Percentiles rank a stretch among this genome's conserved stretches.
phyloP scores from a whole-genome alignment of 2,329 filamentous ascomycete species.

The Passalora sequoiae region DNA sequence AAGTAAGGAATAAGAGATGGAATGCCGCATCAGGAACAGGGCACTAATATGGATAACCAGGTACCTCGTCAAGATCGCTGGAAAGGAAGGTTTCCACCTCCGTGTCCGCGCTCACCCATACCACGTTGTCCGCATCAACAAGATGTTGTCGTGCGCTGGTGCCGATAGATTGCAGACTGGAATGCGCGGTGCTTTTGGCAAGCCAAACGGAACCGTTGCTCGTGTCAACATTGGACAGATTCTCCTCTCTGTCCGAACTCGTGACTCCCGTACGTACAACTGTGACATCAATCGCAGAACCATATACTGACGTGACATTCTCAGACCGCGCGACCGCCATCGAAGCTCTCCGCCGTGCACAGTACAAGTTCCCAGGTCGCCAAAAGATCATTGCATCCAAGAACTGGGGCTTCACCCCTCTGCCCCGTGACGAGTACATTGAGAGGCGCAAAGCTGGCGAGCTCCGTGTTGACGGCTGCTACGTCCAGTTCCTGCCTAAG shows the following conservation, averaged over 20 bases:
- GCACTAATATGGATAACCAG: conserved; percentile 33
- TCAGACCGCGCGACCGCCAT: conserved; percentile 84
- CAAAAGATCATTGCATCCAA: conserved; percentile 99
- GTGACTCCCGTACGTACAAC: conserved; percentile 70
- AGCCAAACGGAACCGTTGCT: conserved; percentile 97
- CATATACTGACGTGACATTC: not conserved
- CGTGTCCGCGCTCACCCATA: conserved; percentile 87
- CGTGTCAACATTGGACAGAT: conserved; percentile 99
- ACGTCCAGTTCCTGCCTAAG: conserved; percentile 98
- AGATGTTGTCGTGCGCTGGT: conserved; percentile 99
- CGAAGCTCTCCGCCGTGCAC: conserved; percentile 96
- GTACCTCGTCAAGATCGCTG: conserved; percentile 64
- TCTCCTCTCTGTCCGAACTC: conserved; percentile 92
- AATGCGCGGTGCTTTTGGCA: conserved; percentile 99
- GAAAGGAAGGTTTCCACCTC: conserved; percentile 68
- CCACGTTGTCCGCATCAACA: conserved; percentile 99
- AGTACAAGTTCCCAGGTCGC: conserved; percentile 99
- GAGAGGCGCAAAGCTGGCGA: conserved; percentile 88
- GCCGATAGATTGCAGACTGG: conserved; percentile 99
- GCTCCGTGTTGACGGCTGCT: conserved; percentile 96
- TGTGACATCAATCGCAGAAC: not conserved
- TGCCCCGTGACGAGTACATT: conserved; percentile 95
- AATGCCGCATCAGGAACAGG: no score
- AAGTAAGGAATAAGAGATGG: conserved; percentile 56
- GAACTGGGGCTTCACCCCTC: conserved; percentile 99